Conservation (phyloP, 2,329 filamentous ascomycete genomes). For the Grosmannia clavigera region DNA sequence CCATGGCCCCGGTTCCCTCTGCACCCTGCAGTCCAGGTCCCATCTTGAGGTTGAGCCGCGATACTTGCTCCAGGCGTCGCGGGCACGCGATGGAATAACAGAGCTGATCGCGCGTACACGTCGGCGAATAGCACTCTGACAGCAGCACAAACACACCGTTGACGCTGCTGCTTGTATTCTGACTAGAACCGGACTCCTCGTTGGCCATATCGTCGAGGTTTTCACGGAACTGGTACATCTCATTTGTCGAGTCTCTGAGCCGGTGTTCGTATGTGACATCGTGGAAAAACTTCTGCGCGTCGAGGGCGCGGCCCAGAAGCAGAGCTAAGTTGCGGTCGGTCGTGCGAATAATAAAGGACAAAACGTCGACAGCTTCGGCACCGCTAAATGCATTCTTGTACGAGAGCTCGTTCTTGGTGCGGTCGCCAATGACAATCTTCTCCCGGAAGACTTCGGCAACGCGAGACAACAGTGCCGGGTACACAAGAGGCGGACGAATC, state of each 20-base stretch:
- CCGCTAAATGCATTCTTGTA: conserved; percentile 98
- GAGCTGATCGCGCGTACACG: conserved; percentile 85
- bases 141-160: conserved; percentile 94
- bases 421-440: conserved; percentile 72
- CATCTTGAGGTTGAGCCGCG: conserved; percentile 83
- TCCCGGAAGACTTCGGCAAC: conserved; percentile 89
- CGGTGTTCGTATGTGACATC: conserved; percentile 97
- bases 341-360: conserved; percentile 94
- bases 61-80: conserved; percentile 84
- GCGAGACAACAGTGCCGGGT: conserved; percentile 84
- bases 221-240: conserved; percentile 95
- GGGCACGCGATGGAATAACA: conserved; percentile 98
- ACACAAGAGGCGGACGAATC: conserved; percentile 72
- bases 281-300: conserved; percentile 98
- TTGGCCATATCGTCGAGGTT: conserved; percentile 77
- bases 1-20: conserved; percentile 35
- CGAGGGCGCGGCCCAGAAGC: conserved; percentile 77
- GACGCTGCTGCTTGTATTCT: conserved; percentile 30
- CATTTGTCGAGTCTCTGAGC: conserved; percentile 80
- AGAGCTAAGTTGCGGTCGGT: conserved; percentile 90
- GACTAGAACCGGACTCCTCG: conserved; percentile 47
- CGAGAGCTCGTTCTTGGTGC: conserved; percentile 90
- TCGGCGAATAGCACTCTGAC: conserved; percentile 96
- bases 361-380: conserved; percentile 86
- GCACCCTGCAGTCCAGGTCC: conserved; percentile 71